Percentiles rank a stretch among this genome's conserved stretches.
These are phyloP conservation scores for Blastomyces parvus DNA, from an alignment of 2,329 filamentous ascomycete species.

Conservation along the genomic window DNA sequence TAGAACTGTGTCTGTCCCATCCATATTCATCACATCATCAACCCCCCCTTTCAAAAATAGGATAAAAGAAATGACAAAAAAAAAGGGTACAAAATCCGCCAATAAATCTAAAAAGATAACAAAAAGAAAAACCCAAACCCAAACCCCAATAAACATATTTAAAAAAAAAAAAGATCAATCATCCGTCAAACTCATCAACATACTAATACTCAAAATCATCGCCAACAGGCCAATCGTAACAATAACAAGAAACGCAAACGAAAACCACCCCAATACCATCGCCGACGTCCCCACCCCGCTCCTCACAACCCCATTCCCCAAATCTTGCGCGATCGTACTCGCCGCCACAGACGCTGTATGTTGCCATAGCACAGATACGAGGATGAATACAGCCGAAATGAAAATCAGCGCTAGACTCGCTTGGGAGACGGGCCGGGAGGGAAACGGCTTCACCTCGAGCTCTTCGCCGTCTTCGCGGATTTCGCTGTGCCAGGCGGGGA, in stretches of 20 bases:
- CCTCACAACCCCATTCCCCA: slow-evolving; percentile 79
- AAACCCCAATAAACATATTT: background rate
- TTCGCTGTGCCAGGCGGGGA: slow-evolving; percentile 95
- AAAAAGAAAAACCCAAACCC: background rate
- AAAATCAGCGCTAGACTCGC: slow-evolving; percentile 85
- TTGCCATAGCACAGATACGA: slow-evolving; percentile 52
- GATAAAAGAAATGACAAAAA: too few relatives aligned
- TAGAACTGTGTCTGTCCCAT: background rate
- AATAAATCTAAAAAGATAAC: background rate
- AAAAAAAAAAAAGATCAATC: slow-evolving; percentile 20
- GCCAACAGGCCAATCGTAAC: slow-evolving; percentile 90
- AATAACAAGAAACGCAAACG: slow-evolving; percentile 83
- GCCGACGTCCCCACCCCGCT: slow-evolving; percentile 86
- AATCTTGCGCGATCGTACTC: slow-evolving; percentile 82
- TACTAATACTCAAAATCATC: slow-evolving; percentile 89
- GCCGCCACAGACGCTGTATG: slow-evolving; percentile 95
- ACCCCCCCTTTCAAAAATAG: background rate
- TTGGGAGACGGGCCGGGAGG: slow-evolving; percentile 83
- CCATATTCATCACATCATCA: background rate
- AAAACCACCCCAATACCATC: slow-evolving; percentile 97
- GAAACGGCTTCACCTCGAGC: slow-evolving; percentile 87
- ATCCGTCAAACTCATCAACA: slow-evolving; percentile 55
- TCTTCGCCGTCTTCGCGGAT: slow-evolving; percentile 70
- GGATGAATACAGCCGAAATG: slow-evolving; percentile 54
- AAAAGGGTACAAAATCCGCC: too few relatives aligned